A percentile compares a stretch with the other conserved stretches of the same genome.
phyloP scores from a whole-genome alignment of 1,139 yeast genomes.

The Suhomyces maxii region DNA sequence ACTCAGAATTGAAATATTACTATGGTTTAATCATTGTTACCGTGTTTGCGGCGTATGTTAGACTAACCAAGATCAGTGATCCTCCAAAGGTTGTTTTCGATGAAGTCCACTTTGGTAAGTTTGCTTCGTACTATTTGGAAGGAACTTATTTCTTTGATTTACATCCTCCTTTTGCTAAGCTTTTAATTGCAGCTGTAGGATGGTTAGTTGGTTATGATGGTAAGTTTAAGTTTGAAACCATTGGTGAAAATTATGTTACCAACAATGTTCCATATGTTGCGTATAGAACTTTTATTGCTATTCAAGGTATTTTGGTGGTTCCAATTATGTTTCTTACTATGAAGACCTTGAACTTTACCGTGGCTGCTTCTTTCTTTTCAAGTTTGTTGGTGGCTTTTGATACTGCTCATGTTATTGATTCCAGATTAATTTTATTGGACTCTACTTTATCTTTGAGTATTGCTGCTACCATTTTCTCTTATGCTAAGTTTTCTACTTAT shows the following conservation, averaged over 20 bases:
- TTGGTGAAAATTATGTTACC: slow-evolving; percentile 77
- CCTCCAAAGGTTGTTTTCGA: slow-evolving; percentile 94
- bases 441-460: slow-evolving; percentile 83
- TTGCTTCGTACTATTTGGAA: slow-evolving; percentile 84
- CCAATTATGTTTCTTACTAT: slow-evolving; percentile 81
- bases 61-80: slow-evolving; percentile 68
- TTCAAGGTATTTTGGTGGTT: slow-evolving; percentile 78
- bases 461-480: slow-evolving; percentile 74
- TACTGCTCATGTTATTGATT: slow-evolving; percentile 89
- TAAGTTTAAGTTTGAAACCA: slow-evolving; percentile 81
- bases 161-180: slow-evolving; percentile 97
- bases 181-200: slow-evolving; percentile 88
- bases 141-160: slow-evolving; percentile 90
- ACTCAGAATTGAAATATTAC: slow-evolving; percentile 38
- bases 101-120: slow-evolving; percentile 97
- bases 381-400: slow-evolving; percentile 79
- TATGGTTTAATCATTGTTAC: slow-evolving; percentile 54
- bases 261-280: slow-evolving; percentile 89
- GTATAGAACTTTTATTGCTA: slow-evolving; percentile 77
- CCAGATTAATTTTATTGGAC: slow-evolving; percentile 86
- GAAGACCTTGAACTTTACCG: slow-evolving; percentile 78
- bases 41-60: slow-evolving; percentile 60
- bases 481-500: slow-evolving; percentile 75
- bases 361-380: slow-evolving; percentile 78
- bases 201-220: slow-evolving; percentile 90